Conservation (phyloP, 768 basidiomycete species). For the Psilocybe sp. region DNA sequence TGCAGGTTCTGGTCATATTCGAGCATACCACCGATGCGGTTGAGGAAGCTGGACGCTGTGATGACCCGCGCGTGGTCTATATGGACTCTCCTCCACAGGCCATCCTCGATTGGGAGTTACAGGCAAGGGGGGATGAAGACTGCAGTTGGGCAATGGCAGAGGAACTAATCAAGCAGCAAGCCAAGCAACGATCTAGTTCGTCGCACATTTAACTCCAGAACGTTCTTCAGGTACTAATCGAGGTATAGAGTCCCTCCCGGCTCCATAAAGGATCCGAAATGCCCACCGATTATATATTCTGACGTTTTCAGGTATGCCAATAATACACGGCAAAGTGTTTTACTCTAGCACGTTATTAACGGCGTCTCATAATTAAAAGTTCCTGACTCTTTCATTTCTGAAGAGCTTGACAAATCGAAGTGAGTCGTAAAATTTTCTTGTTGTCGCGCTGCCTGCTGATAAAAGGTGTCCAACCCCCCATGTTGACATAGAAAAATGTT, state of each 20-base stretch:
- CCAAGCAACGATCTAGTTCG: constrained; percentile 19
- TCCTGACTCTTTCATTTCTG: too few relatives aligned
- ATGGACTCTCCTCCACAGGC: constrained; percentile 27
- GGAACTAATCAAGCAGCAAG: constrained; percentile 21
- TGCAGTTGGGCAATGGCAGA: constrained; percentile 31
- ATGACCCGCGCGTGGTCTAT: constrained; percentile 28
- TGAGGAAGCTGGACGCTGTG: constrained; percentile 18
- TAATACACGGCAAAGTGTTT: too few relatives aligned
- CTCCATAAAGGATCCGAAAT: too few relatives aligned
- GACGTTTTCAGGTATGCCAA: not conserved
- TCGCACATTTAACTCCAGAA: not conserved
- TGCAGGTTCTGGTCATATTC: constrained; percentile 27
- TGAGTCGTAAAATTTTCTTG: too few relatives aligned
- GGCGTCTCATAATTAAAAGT: too few relatives aligned
- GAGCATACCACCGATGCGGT: constrained; percentile 20
- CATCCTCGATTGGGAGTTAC: constrained; percentile 33
- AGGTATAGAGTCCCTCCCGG: too few relatives aligned
- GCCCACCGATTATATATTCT: not conserved
- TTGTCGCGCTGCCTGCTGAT: too few relatives aligned
- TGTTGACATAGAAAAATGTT: too few relatives aligned
- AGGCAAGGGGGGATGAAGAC: constrained; percentile 20
- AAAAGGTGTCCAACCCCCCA: too few relatives aligned
- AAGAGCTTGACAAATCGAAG: too few relatives aligned
- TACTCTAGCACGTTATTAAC: too few relatives aligned
- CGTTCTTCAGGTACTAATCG: too few relatives aligned